phyloP scores from a whole-genome alignment of 208 protist genomes.

The Trypanosoma lewisi region DNA sequence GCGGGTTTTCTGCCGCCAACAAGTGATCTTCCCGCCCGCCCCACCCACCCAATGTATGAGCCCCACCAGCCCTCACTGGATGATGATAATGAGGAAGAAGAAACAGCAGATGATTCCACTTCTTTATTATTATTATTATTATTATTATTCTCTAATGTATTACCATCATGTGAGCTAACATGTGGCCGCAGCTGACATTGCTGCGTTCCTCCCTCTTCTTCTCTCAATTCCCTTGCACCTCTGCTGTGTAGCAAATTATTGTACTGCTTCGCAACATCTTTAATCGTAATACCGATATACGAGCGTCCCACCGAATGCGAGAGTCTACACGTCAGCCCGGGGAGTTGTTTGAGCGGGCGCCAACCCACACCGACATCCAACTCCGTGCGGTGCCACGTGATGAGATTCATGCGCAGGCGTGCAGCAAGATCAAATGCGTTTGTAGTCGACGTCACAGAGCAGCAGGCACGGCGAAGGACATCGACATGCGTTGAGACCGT shows the following conservation, averaged over 20 bases:
- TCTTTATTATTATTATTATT: too few species aligned
- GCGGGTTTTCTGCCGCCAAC: constrained; percentile 4
- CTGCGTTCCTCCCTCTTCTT: background rate
- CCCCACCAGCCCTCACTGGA: background rate
- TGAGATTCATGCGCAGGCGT: constrained; percentile 67
- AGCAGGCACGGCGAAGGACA: constrained; percentile 66
- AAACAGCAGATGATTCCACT: background rate
- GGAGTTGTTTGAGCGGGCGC: constrained; percentile 34
- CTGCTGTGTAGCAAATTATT: background rate
- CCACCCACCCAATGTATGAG: constrained; percentile 6
- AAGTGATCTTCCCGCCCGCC: constrained; percentile 29
- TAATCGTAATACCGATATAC: constrained; percentile 44
- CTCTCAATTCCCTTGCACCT: background rate
- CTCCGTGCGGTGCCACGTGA: constrained; percentile 72
- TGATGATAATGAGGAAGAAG: background rate
- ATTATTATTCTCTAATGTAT: background rate
- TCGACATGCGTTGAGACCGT: constrained; percentile 64
- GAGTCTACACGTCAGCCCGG: constrained; percentile 36
- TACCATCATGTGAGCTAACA: background rate
- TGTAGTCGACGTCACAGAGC: constrained; percentile 50
- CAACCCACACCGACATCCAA: constrained; percentile 59
- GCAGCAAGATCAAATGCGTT: constrained; percentile 45
- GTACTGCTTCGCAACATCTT: constrained; percentile 29
- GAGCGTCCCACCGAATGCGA: constrained; percentile 46
- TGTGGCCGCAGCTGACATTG: background rate